Percentiles rank a stretch among this genome's conserved stretches.
Conservation (phyloP, 306 rosid genomes). For the Cucurbita moschata region DNA sequence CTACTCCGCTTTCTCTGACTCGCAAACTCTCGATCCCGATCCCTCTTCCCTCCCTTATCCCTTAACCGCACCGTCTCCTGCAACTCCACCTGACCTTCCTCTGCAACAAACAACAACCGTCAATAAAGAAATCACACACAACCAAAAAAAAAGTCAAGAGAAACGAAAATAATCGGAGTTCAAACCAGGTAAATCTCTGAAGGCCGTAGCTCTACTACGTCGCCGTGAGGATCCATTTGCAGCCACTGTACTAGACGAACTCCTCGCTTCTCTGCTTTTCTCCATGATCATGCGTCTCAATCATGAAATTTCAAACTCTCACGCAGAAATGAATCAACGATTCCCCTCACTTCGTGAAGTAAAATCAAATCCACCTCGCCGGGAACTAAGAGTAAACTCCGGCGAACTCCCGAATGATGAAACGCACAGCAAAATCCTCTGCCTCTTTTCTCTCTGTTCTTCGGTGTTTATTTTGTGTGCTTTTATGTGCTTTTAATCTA, state of each 20-base stretch:
- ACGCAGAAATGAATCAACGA: background rate
- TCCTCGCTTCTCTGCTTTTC: constrained; percentile 42
- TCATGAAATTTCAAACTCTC: constrained; percentile 21
- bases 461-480: background rate
- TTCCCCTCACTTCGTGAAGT: background rate
- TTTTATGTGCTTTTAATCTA: constrained; percentile 10
- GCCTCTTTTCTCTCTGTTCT: background rate
- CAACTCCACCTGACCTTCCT: constrained; percentile 29
- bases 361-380: background rate
- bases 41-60: constrained; percentile 21
- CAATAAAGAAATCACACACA: background rate
- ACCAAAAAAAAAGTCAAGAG: background rate
- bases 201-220: constrained; percentile 18
- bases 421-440: background rate
- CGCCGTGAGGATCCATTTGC: constrained; percentile 19
- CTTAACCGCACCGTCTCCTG: constrained; percentile 16
- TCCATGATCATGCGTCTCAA: constrained; percentile 28
- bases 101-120: constrained; percentile 9
- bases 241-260: constrained; percentile 23
- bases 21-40: constrained; percentile 17
- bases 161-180: background rate
- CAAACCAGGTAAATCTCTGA: constrained; percentile 36
- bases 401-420: background rate
- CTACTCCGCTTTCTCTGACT: constrained; percentile 32
- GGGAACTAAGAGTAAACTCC: background rate